Evolutionary conservation across 2,329 filamentous ascomycete genomes (phyloP), one percentile per base, ranked within the genome.

Genomic region (Diaporthe citri): DNA sequence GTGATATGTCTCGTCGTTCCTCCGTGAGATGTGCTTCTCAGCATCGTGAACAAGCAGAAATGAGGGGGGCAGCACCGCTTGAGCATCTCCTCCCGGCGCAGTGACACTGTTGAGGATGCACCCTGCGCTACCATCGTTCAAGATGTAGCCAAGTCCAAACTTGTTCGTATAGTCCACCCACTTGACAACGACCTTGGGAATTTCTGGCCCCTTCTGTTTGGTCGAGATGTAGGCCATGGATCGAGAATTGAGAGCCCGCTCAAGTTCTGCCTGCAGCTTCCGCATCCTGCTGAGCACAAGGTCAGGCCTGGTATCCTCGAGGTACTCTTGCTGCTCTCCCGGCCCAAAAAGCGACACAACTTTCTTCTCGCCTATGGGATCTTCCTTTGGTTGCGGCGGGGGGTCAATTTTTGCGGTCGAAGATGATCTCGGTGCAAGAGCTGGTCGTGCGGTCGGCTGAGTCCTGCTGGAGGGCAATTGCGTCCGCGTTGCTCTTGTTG

Each of bases 111-210:
- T 86, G 69, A 92, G 85, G 66, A 93, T 90, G 77, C 93, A 95
- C 22, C 94, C 94, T 28, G 96, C 92, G 76, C 92, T 95, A 41
- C 94, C 94, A 78, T 96, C 93, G 76, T 94, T 94, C 72, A 97
- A 86, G 74, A 96, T 95, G 80, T 96, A 97, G 48, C 94, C 94
- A 22, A 97, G 88, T 17, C 94, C 94, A 82, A 95, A 95, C 82
- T 95, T 95, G 83, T 95, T 95, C 75, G 94, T 95, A 82, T 97
- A 97, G 82, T 97, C 94, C 9, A 97, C 94, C 94, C 94, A 97
- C 81, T 96, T 95, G 15, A 93, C 90, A 17, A 93, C 91, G 59
- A 93, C 90, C 80, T 92, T 84, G 80, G 93, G 88, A 81, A 93
- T 83, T 76, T 91, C 80, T 81, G 89, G 85, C 73, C 88, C 82